Percentiles rank a stretch among this genome's conserved stretches.
Conservation (phyloP, 768 basidiomycete genomes). For the Megacollybia marginata region DNA sequence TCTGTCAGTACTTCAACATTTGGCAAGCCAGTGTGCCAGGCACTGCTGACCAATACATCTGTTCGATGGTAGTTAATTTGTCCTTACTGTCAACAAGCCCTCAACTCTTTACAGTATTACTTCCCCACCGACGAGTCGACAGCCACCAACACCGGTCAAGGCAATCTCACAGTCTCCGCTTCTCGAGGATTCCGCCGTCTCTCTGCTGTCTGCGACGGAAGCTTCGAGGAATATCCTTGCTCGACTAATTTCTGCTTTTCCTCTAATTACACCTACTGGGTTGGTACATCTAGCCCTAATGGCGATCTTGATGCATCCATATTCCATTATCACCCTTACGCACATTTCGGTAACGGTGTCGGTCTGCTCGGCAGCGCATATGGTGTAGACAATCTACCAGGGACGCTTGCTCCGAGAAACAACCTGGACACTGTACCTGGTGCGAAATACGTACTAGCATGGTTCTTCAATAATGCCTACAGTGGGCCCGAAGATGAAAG, state of each 20-base stretch:
- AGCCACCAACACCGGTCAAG: slow-evolving; percentile 40
- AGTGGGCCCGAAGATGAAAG: slow-evolving; percentile 4
- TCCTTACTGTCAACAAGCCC: background rate
- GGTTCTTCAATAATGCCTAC: slow-evolving; percentile 7
- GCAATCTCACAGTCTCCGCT: slow-evolving; percentile 34
- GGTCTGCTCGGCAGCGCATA: slow-evolving; percentile 6
- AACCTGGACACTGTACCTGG: slow-evolving; percentile 5
- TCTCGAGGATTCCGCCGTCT: slow-evolving; percentile 40
- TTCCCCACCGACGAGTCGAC: slow-evolving; percentile 33
- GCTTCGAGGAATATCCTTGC: slow-evolving; percentile 23
- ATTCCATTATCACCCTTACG: slow-evolving; percentile 7
- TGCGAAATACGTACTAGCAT: slow-evolving; percentile 6
- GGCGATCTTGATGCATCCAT: slow-evolving; percentile 9
- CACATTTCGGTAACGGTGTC: slow-evolving; percentile 7
- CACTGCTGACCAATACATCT: slow-evolving; percentile 38
- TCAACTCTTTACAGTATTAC: slow-evolving; percentile 29
- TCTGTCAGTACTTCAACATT: slow-evolving; percentile 47
- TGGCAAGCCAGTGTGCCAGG: slow-evolving; percentile 41
- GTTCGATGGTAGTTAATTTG: slow-evolving; percentile 33
- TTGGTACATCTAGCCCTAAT: slow-evolving; percentile 2
- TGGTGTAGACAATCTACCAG: slow-evolving; percentile 3
- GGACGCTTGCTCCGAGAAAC: slow-evolving; percentile 7
- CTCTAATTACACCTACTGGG: slow-evolving; percentile 6
- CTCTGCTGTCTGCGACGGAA: slow-evolving; percentile 30
- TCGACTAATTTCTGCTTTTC: slow-evolving; percentile 9